Base-by-base conservation (phyloP, 306 rosid genomes). In the Alnus rubra region DNA sequence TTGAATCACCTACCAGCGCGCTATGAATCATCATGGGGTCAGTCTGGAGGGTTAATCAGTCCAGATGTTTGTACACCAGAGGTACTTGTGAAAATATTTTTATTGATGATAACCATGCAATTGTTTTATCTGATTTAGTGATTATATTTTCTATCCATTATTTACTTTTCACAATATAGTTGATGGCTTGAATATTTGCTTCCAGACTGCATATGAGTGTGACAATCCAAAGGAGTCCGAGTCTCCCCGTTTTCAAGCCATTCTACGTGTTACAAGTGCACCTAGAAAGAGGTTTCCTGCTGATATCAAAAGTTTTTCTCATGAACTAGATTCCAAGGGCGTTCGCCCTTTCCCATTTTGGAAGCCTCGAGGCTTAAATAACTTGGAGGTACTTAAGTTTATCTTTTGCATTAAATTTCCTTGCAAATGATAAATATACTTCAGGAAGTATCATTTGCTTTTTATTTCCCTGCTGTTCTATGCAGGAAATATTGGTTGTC, bases 211-310 rank as follows among this genome's bases (percentile, higher is more conserved):
- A 63, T 95, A 87, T 81, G 99, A 95, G 78, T 93, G 88, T 80
- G 99, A 95, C 80, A 95, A 95, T 81, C 98, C 98, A 9, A 95
- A 95, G 89, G 99, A 95, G 89, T 93, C 98, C 6, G 99, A 95
- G 82, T 95, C 99, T 86, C 99, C 99, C 16, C 99, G 99, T 78
- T 95, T 95, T 89, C 98, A 95, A 93, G 99, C 99, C 71, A 88
- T 95, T 80, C 85, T 95, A 44, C 96, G 99, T 14, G 85, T 91
- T 80, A 95, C 99, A 37, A 95, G 94, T 89, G 99, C 97, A 65
- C 99, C 99, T 15, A 88, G 97, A 74, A 95, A 92, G 90, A 91
- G 92, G 87, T 79, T 85, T 87, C 99, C 98, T 68, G 55, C 89
- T 0, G 97, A 93, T 82, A 90, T 95, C 73, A 95, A 95, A 83